Evolutionary conservation across 495 filamentous ascomycete species (phyloP), one percentile per base, ranked within the genome.

Genomic region (Penicillium coffeae): DNA sequence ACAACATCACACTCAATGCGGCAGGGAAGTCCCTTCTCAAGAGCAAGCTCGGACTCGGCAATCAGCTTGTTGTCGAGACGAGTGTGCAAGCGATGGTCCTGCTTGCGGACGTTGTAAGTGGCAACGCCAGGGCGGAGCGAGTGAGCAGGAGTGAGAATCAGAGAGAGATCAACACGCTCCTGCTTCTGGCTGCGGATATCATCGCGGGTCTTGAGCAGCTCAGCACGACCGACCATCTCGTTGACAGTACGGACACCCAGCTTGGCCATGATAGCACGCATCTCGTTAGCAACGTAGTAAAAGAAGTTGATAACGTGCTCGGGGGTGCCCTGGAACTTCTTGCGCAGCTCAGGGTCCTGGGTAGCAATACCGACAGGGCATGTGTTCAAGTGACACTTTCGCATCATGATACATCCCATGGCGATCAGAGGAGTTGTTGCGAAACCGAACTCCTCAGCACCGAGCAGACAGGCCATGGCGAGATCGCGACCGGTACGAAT

Each of bases 231-330:
- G 57, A 99, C 88, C 93, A 97, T 97, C 68, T 99, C 93, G 58
- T 99, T 99, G 63, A 99, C 83, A 21, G 87, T 95, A 39, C 93
- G 82, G 77, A 96, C 87, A 46, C 93, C 93, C 55, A 97, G 79
- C 67, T 87, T 92, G 21, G 93, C 92, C 93, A 99, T 97, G 70
- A 99, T 96, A 14, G 93, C 91, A 52, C 93, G 86, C 50, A 99
- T 83, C 75, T 99, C 93, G 59, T 99, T 99, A 51, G 94, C 84
- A 39, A 99, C 79, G 59, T 99, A 99, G 73, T 96, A 99, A 75
- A 99, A 99, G 79, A 97, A 99, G 77, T 99, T 99, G 70, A 99
- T 99, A 38, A 96, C 93, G 63, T 99, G 89, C 69, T 99, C 93
- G 6, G 93, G 92, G 0, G 89, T 90, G 22, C 93, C 94, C 35